Evolutionary conservation across 257 asterid species (phyloP).

Genomic region (Solanum etuberosum): DNA sequence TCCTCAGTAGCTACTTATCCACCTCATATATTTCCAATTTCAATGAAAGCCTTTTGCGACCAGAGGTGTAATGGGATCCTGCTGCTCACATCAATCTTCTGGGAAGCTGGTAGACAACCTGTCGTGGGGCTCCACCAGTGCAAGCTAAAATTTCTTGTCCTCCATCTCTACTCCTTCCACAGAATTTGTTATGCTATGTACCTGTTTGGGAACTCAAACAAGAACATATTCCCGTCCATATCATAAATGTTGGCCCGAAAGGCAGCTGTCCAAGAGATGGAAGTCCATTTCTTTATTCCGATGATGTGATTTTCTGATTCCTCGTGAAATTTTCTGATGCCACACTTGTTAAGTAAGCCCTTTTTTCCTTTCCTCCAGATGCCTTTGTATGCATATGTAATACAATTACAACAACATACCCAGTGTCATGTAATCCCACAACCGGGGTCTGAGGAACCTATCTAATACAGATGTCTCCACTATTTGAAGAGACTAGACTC

Average conservation of each 20-base stretch:
- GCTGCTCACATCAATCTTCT: background rate
- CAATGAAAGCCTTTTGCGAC: background rate
- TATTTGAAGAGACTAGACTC: background rate
- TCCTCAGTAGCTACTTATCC: background rate
- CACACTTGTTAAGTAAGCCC: background rate
- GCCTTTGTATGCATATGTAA: background rate
- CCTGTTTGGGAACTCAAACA: background rate
- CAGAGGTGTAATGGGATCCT: background rate
- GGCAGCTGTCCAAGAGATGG: background rate
- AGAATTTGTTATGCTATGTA: background rate
- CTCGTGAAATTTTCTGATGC: background rate
- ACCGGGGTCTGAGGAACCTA: background rate
- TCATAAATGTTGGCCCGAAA: background rate
- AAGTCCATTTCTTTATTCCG: background rate
- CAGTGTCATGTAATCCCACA: background rate
- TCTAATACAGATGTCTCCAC: background rate
- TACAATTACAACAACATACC: background rate
- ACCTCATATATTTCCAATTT: background rate
- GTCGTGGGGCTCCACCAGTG: background rate
- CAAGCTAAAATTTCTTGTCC: background rate
- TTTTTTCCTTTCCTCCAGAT: background rate
- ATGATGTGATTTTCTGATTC: background rate
- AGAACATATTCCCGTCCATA: background rate
- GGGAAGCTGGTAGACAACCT: background rate
- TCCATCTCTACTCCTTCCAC: background rate